Base-by-base conservation (phyloP, 106 monocot genomes). In the Dendrobium officinale region DNA sequence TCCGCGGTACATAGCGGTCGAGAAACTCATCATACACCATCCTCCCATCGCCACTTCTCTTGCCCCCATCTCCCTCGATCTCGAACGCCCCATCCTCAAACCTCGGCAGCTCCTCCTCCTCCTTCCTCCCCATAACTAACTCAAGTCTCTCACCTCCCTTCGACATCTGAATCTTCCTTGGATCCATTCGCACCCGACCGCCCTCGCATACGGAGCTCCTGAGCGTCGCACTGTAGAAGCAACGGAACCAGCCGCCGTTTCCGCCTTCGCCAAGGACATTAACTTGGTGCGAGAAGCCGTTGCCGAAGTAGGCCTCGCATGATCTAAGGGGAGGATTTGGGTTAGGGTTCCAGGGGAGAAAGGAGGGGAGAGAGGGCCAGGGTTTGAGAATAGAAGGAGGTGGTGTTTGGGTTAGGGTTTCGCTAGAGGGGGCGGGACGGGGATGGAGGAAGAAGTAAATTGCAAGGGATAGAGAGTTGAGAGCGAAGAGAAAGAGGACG, bases 231-330 rank as follows among this genome's bases (percentile, higher is more conserved):
- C 92, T 95, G 83, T 93, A 75, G 81, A 77, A 77, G 83, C 94
- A 94, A 42, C 89, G 86, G 82, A 99, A 87, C 84, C 86, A 94
- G 10, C 84, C 81, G 2, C 61, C 64, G 18, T 42, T 79, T 3
- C 48, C 49, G 1, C 20, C n/a, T 15, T 9, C 9, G 49, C 74
- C 45, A 55, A 87, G 61, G 78, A 84, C 55, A 26, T 89, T 82
- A 81, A 89, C 56, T 19, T 44, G 54, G 75, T 67, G 51, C 40
- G 94, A 86, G 84, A 92, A 98, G 54, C 95, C 94, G 67, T 95
- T 86, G 80, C 98, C 98, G 84, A 99, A 99, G 88, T 87, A 93
- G 79, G 88, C 90, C 81, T 99, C 98, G 85, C 95, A 95, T 59
- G 98, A 92, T 33, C 84, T 51, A 37, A 15, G 55, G 19, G 83